Evolutionary conservation across 2,329 filamentous ascomycete genomes (phyloP), one percentile per base, ranked within the genome.

Genomic region (Xylariaceae sp.): DNA sequence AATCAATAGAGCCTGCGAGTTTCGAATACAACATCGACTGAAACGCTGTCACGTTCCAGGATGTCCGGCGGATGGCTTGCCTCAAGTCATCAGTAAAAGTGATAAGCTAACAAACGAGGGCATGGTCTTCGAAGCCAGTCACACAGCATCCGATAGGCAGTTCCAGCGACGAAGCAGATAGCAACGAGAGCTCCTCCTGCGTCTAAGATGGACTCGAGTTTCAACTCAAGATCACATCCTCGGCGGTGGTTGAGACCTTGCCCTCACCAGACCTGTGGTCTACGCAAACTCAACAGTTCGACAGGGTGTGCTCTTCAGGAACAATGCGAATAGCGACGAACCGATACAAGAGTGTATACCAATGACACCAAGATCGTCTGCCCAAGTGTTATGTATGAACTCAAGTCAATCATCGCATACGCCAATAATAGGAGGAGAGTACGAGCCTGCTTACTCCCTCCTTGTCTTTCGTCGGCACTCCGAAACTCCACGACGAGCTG

Each of bases 141-240:
- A 30, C 23, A 30, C 5, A 30, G 5, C 23, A 30, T 30, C 23
- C 23, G 23, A 30, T 5, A 30, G 5, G 5, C 23, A 30, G 23
- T 30, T 5, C 23, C 23, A 30, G 23, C 23, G 5, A 30, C 23
- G 6, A 5, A 5, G n/a, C 5, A 4, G 23, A 30, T 30, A 30
- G 23, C 23, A 42, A 42, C 9, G 52, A 57, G 61, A 58, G 58
- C 60, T 48, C 58, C 53, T 51, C 15, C 23, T 39, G 15, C 18
- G 52, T 34, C 17, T 11, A 11, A 15, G 18, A 13, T 10, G 30
- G 35, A 55, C 57, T 55, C 58, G 23, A 18, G 2, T 18, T 50
- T 37, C 55, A 17, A 53, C 23, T n/a, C 1, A n/a, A 57, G 49
- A 49, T 47, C 23, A 30, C 5, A 30, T 30, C 4, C 23, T 30